Percentiles rank a stretch among this genome's conserved stretches.
Conservation (phyloP, 2,329 filamentous ascomycete genomes). For the Helotiales sp. region DNA sequence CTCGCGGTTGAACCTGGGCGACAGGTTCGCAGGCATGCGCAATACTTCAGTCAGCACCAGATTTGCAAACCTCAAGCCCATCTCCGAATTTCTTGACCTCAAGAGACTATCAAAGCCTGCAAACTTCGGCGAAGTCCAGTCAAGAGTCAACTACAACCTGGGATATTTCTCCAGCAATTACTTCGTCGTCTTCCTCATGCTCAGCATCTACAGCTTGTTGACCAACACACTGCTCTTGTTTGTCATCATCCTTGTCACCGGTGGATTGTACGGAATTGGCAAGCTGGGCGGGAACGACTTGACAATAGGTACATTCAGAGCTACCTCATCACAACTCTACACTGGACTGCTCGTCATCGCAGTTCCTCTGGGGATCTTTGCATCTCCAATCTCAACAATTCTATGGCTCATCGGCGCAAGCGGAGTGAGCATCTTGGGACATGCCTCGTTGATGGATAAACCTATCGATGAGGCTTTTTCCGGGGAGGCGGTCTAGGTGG, state of each 20-base stretch:
- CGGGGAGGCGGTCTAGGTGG: conserved; percentile 99
- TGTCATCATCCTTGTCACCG: conserved; percentile 84
- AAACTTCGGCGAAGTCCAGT: conserved; percentile 88
- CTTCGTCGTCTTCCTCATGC: conserved; percentile 88
- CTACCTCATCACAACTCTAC: conserved; percentile 91
- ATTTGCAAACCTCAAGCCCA: conserved; percentile 88
- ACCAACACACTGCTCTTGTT: conserved; percentile 87
- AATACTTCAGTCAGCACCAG: conserved; percentile 76
- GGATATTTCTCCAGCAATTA: conserved; percentile 99
- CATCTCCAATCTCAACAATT: conserved; percentile 80
- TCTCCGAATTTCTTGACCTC: conserved; percentile 93
- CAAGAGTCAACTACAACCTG: conserved; percentile 94
- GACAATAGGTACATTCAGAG: conserved; percentile 77
- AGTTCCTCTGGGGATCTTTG: conserved; percentile 80
- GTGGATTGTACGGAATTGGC: conserved; percentile 87
- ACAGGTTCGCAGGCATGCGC: conserved; percentile 82
- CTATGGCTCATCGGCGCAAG: conserved; percentile 97
- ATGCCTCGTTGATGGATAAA: conserved; percentile 95
- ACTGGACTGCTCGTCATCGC: conserved; percentile 81
- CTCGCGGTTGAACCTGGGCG: conserved; percentile 81
- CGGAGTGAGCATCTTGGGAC: conserved; percentile 89
- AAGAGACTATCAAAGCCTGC: conserved; percentile 93
- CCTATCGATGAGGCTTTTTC: conserved; percentile 99
- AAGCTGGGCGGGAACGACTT: conserved; percentile 88
- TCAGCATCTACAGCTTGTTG: conserved; percentile 92